phyloP scores from a whole-genome alignment of 192 early-diverging fungal species.

The Rhizophagus clarus region DNA sequence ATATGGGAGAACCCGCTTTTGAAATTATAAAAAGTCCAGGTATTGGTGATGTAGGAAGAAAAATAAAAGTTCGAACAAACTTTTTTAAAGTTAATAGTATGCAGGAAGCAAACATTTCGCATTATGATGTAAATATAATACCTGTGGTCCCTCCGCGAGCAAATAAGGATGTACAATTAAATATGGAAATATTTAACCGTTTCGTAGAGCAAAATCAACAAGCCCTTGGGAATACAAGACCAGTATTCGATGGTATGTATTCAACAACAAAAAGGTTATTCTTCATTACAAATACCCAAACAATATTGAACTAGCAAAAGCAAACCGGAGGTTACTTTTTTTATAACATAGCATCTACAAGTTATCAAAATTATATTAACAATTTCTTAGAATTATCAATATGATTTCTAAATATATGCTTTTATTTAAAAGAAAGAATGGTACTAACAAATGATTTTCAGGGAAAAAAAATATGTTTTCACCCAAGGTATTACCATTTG shows the following conservation, averaged over 20 bases:
- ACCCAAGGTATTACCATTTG: slow-evolving; percentile 51
- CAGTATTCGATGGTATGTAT: slow-evolving; percentile 70
- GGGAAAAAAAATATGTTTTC: slow-evolving; percentile 79
- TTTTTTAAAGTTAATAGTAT: slow-evolving; percentile 76
- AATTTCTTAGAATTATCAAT: too few species aligned
- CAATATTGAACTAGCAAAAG: too few species aligned
- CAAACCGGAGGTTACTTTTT: too few species aligned
- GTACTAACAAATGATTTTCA: slow-evolving; percentile 57
- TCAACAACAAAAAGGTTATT: neutral
- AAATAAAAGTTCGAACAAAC: slow-evolving; percentile 60
- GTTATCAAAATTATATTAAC: too few species aligned
- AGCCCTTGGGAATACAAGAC: slow-evolving; percentile 59
- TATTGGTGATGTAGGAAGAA: slow-evolving; percentile 48
- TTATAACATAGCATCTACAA: too few species aligned
- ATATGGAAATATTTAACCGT: slow-evolving; percentile 65
- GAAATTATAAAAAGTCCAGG: slow-evolving; percentile 48
- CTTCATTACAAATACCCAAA: too few species aligned
- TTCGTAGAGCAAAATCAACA: slow-evolving; percentile 56
- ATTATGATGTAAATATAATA: slow-evolving; percentile 79
- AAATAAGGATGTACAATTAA: too few species aligned
- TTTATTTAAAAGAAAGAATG: too few species aligned
- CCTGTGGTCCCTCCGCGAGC: slow-evolving; percentile 79
- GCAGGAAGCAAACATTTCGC: slow-evolving; percentile 66
- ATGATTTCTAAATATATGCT: too few species aligned
- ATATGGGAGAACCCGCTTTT: too few species aligned